Conservation (phyloP, 441 rosid species). For the Pelargonium citronellum region DNA sequence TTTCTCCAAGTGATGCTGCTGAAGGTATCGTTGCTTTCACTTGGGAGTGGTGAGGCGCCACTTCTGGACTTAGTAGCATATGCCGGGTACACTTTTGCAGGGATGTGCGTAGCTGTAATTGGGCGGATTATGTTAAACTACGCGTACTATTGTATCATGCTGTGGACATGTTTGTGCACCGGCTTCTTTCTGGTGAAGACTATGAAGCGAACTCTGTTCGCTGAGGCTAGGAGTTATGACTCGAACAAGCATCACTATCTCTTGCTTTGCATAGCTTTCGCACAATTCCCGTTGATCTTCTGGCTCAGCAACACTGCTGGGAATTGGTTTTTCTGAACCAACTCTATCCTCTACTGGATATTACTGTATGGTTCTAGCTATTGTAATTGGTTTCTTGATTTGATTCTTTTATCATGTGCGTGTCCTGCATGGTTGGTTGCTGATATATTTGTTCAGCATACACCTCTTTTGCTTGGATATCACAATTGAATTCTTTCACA, state of each 20-base stretch:
- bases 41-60: constrained; percentile 39
- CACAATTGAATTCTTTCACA: too few relatives aligned
- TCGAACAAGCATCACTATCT: constrained; percentile 37
- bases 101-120: constrained; percentile 36
- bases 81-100: constrained; percentile 37
- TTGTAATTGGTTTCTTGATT: too few relatives aligned
- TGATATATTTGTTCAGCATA: too few relatives aligned
- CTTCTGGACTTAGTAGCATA: constrained; percentile 39
- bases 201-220: constrained; percentile 34
- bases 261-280: constrained; percentile 34
- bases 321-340: constrained; percentile 27
- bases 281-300: constrained; percentile 35
- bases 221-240: constrained; percentile 33
- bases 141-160: constrained; percentile 28
- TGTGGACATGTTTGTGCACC: constrained; percentile 38
- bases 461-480: too few relatives aligned
- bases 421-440: too few relatives aligned
- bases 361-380: too few relatives aligned
- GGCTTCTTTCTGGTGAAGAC: constrained; percentile 44
- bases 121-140: constrained; percentile 27
- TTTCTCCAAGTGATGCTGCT: constrained; percentile 37
- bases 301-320: constrained; percentile 38
- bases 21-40: constrained; percentile 31
- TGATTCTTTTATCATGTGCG: too few relatives aligned
- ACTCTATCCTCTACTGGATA: too few relatives aligned